These are phyloP conservation scores for Biancaea sappan DNA, from an alignment of 306 rosid species.

Conservation along the genomic window DNA sequence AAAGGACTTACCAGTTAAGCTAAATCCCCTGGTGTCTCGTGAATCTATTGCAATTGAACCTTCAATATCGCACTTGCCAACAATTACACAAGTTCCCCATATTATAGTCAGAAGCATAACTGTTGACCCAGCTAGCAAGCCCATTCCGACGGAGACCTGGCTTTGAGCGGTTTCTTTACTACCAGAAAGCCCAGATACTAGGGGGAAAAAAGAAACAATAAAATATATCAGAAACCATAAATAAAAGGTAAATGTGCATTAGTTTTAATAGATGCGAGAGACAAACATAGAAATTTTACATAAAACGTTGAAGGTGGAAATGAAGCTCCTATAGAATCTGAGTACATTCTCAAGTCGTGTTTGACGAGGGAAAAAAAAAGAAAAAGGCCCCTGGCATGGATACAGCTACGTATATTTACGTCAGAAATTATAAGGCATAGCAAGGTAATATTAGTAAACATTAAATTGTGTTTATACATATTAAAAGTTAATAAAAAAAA, in stretches of 20 bases:
- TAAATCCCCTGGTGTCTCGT: slow-evolving; percentile 52
- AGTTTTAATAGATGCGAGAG: not conserved
- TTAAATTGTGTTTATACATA: not conserved
- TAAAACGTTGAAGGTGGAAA: not conserved
- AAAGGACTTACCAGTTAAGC: slow-evolving; percentile 54
- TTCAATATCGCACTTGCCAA: slow-evolving; percentile 74
- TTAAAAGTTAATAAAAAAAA: not conserved
- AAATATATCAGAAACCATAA: slow-evolving; percentile 3
- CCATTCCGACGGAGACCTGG: slow-evolving; percentile 81
- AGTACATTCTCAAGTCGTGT: not conserved
- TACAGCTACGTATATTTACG: not conserved
- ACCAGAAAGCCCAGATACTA: slow-evolving; percentile 75
- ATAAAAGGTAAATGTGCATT: not conserved
- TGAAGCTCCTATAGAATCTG: not conserved
- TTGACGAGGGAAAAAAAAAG: too few species aligned
- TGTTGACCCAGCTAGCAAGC: slow-evolving; percentile 76
- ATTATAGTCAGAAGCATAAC: slow-evolving; percentile 69
- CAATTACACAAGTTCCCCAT: slow-evolving; percentile 70
- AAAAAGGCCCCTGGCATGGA: too few species aligned
- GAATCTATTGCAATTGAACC: slow-evolving; percentile 58
- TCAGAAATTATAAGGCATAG: not conserved
- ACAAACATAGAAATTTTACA: not conserved
- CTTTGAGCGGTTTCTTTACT: slow-evolving; percentile 62
- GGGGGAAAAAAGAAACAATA: not conserved
- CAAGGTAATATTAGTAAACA: not conserved